Evolutionary conservation across 2,329 filamentous ascomycete genomes (phyloP).

Genomic region (Pseudogymnoascus sp.): DNA sequence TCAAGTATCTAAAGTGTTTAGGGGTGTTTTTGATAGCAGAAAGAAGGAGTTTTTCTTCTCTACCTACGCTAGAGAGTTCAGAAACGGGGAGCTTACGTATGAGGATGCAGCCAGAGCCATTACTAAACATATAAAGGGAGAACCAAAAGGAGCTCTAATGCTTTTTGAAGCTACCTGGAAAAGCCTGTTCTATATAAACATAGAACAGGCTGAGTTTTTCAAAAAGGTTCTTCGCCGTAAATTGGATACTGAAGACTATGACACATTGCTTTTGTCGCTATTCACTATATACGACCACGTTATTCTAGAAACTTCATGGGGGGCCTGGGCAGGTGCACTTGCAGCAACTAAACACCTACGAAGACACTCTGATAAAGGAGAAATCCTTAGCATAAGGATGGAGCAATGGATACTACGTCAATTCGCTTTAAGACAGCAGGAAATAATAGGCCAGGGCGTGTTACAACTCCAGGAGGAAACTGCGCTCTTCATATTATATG

Average conservation of each 20-base stretch:
- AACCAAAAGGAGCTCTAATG: neutral
- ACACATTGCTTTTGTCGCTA: too few relatives aligned
- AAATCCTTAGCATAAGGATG: neutral
- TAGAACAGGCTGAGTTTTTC: neutral
- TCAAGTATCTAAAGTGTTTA: neutral
- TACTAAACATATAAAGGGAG: neutral
- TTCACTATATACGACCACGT: neutral
- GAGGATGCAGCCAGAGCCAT: neutral
- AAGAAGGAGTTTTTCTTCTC: neutral
- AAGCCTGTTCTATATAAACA: neutral
- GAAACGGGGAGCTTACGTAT: neutral
- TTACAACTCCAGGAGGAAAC: neutral
- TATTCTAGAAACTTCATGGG: neutral
- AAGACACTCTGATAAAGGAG: too few relatives aligned
- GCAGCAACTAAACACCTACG: neutral
- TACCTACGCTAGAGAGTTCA: neutral
- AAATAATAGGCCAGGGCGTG: neutral
- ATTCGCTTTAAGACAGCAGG: neutral
- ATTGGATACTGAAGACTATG: neutral
- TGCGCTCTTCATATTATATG: neutral
- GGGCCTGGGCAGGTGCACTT: neutral
- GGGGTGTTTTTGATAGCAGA: neutral
- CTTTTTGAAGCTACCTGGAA: neutral
- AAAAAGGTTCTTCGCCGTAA: neutral
- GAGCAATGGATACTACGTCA: neutral